Conservation (phyloP, 2,329 filamentous ascomycete genomes). For the Fusarium annulatum region DNA sequence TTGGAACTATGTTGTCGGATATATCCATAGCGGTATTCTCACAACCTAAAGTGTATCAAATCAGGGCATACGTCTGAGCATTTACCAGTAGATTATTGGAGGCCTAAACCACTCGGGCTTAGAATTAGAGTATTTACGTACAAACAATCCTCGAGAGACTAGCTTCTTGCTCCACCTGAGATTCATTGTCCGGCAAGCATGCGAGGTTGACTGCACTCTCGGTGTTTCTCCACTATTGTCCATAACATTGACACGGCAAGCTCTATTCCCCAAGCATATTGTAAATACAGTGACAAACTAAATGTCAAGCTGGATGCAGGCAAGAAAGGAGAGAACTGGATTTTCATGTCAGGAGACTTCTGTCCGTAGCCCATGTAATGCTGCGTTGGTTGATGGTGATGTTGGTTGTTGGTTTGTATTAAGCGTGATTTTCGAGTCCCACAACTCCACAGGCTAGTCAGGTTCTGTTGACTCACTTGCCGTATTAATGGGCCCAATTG, state of each 20-base stretch:
- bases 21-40: too few relatives aligned
- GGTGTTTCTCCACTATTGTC: neutral
- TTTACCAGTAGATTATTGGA: neutral
- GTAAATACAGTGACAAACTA: neutral
- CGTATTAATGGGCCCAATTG: fast-evolving
- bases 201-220: neutral
- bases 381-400: neutral
- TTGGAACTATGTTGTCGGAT: neutral
- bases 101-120: neutral
- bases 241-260: fast-evolving
- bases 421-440: neutral
- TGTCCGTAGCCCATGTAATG: neutral
- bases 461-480: neutral
- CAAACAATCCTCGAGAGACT: fast-evolving
- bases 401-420: neutral
- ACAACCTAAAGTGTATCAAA: too few relatives aligned
- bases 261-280: neutral
- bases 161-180: neutral
- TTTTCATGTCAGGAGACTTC: neutral
- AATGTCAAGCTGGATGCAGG: neutral
- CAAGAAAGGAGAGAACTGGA: neutral
- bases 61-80: neutral
- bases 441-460: neutral
- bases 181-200: too few relatives aligned
- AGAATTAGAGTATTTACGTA: neutral